These are phyloP conservation scores for Gillenia trifoliata DNA, from an alignment of 306 rosid species.

Conservation along the genomic window DNA sequence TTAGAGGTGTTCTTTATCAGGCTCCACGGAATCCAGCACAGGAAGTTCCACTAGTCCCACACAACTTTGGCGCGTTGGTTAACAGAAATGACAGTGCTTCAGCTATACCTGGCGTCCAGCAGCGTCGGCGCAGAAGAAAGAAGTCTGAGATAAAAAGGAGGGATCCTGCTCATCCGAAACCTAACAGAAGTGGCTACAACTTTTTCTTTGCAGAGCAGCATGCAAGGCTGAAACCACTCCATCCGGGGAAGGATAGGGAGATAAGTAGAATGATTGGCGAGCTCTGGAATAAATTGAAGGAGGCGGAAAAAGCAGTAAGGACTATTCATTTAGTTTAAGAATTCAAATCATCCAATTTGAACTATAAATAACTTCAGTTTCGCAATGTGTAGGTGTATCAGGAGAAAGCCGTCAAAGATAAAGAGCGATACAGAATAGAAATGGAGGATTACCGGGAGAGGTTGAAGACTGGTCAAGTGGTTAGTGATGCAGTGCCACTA, in stretches of 20 bases:
- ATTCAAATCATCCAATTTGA: background rate
- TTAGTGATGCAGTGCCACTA: slow-evolving; percentile 70
- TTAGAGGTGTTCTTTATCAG: slow-evolving; percentile 78
- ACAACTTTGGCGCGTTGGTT: slow-evolving; percentile 13
- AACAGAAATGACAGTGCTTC: slow-evolving; percentile 29
- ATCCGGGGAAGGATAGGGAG: slow-evolving; percentile 84
- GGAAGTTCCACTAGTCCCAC: slow-evolving; percentile 17
- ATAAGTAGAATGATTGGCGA: slow-evolving; percentile 92
- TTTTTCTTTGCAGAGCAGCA: slow-evolving; percentile 95
- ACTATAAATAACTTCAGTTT: slow-evolving; percentile 3
- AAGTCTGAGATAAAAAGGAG: slow-evolving; percentile 75
- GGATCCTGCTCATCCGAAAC: slow-evolving; percentile 91
- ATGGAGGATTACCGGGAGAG: slow-evolving; percentile 80
- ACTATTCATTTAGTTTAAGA: background rate
- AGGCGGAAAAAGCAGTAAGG: slow-evolving; percentile 60
- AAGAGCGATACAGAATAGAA: slow-evolving; percentile 69
- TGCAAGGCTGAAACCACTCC: slow-evolving; percentile 70
- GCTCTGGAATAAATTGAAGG: slow-evolving; percentile 76
- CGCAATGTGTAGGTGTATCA: slow-evolving; percentile 60
- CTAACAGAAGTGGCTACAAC: slow-evolving; percentile 91
- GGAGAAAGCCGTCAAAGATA: slow-evolving; percentile 79
- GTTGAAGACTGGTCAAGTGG: slow-evolving; percentile 42
- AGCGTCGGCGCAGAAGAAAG: slow-evolving; percentile 70
- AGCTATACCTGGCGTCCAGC: slow-evolving; percentile 39
- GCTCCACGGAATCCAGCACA: slow-evolving; percentile 32